Percentiles rank a stretch among this genome's conserved stretches.
Evolutionary conservation across 2,329 filamentous ascomycete species (phyloP).

Genomic region (Diaporthe capsici): DNA sequence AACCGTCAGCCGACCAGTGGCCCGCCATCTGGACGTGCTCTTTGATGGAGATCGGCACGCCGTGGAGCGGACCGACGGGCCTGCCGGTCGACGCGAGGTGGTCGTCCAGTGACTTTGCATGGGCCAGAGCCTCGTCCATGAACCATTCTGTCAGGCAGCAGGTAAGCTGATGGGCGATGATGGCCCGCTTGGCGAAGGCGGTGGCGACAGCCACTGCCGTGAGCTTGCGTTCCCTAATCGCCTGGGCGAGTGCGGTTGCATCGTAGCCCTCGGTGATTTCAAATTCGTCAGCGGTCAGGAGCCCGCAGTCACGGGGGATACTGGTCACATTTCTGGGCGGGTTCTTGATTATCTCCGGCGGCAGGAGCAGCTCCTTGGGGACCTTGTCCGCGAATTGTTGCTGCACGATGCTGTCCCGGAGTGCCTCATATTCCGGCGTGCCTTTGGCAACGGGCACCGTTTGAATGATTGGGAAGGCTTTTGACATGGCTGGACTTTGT

Average conservation of each 20-base stretch:
- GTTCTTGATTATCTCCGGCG: slow-evolving; percentile 46
- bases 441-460: slow-evolving; percentile 45
- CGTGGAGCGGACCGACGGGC: slow-evolving; percentile 71
- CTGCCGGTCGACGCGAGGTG: slow-evolving; percentile 55
- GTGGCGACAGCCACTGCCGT: slow-evolving; percentile 56
- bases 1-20: slow-evolving; percentile 64
- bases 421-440: slow-evolving; percentile 44
- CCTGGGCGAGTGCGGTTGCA: slow-evolving; percentile 56
- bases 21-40: slow-evolving; percentile 71
- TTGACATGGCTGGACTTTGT: neutral
- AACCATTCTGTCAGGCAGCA: slow-evolving; percentile 45
- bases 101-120: slow-evolving; percentile 56
- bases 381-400: slow-evolving; percentile 51
- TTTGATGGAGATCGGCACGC: slow-evolving; percentile 65
- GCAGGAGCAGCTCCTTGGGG: slow-evolving; percentile 49
- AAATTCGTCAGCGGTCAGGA: slow-evolving; percentile 61
- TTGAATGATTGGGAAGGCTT: slow-evolving; percentile 43
- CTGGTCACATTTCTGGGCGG: slow-evolving; percentile 51
- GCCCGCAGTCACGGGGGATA: slow-evolving; percentile 56
- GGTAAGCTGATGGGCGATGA: slow-evolving; percentile 60
- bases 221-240: slow-evolving; percentile 53
- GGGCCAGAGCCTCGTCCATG: slow-evolving; percentile 47
- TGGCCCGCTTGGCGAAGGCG: slow-evolving; percentile 61
- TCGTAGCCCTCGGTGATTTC: slow-evolving; percentile 64
- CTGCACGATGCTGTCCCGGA: slow-evolving; percentile 45